Evolutionary conservation across 495 filamentous ascomycete species (phyloP).

Genomic region (Melanomma pulvis-pyrius): DNA sequence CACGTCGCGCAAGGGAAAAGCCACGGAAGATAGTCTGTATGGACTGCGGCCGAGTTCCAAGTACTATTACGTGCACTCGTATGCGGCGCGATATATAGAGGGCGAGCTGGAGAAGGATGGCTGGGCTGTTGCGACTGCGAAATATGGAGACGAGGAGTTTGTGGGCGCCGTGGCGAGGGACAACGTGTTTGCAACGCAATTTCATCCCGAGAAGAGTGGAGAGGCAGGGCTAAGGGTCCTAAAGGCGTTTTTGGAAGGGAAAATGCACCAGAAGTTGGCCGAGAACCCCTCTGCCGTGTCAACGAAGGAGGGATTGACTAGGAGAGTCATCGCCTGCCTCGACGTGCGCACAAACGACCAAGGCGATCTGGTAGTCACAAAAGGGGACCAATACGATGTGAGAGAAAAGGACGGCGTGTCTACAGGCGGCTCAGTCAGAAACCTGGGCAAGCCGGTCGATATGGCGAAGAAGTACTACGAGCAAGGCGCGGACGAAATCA

Average conservation of each 20-base stretch:
- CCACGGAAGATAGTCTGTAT: constrained; percentile 63
- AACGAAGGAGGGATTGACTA: constrained; percentile 69
- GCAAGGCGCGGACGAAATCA: constrained; percentile 94
- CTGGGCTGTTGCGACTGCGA: constrained; percentile 85
- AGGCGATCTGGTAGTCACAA: constrained; percentile 95
- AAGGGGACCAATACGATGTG: constrained; percentile 99
- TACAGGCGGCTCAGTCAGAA: constrained; percentile 76
- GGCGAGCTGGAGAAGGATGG: constrained; percentile 74
- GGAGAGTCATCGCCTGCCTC: constrained; percentile 90
- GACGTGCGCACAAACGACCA: constrained; percentile 96
- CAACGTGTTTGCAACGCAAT: constrained; percentile 89
- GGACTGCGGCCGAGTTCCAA: constrained; percentile 79
- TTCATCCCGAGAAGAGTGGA: constrained; percentile 97
- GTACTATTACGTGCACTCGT: constrained; percentile 98
- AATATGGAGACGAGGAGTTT: constrained; percentile 87
- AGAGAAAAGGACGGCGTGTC: constrained; percentile 73
- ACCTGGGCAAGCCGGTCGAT: constrained; percentile 94
- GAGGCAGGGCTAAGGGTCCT: constrained; percentile 81
- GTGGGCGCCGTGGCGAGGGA: constrained; percentile 84
- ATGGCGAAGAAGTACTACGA: constrained; percentile 94
- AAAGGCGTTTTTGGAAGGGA: constrained; percentile 79
- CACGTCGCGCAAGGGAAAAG: constrained; percentile 50
- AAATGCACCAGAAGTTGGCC: constrained; percentile 52
- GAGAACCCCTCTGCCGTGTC: constrained; percentile 30
- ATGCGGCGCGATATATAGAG: constrained; percentile 74